These are phyloP conservation scores for Odonthalia washingtoniensis DNA, from an alignment of 31 red algal species.

Conservation along the genomic window DNA sequence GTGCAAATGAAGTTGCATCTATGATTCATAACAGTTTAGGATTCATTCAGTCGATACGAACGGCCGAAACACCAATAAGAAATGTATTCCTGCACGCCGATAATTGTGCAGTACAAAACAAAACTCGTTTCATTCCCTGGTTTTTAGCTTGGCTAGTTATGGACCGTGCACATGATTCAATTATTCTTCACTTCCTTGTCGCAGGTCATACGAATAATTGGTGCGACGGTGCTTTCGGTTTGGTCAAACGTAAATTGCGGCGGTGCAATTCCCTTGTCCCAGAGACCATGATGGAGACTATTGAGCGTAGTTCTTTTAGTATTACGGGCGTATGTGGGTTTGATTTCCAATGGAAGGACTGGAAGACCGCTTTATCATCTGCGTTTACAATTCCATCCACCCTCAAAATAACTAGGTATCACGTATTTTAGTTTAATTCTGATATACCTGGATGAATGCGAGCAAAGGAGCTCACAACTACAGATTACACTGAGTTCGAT, in stretches of 20 bases:
- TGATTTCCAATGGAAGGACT: too few species aligned
- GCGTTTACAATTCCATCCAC: not conserved
- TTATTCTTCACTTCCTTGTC: constrained; percentile 16
- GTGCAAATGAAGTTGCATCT: too few species aligned
- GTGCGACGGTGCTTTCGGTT: constrained; percentile 4
- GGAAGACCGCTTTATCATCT: too few species aligned
- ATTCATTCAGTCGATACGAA: too few species aligned
- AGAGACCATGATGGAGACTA: constrained; percentile 28
- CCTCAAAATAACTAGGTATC: constrained; percentile 14
- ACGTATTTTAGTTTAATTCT: too few species aligned
- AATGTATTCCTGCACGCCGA: too few species aligned
- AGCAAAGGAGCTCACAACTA: too few species aligned
- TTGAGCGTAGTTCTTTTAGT: constrained; percentile 3
- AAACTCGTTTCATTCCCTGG: constrained; percentile 13
- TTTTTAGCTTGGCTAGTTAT: constrained; percentile 6
- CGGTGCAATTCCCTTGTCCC: not conserved
- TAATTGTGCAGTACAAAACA: constrained; percentile 35
- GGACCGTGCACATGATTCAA: not conserved
- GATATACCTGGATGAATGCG: too few species aligned
- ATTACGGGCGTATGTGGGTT: not conserved
- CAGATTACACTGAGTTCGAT: too few species aligned
- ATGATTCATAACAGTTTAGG: too few species aligned
- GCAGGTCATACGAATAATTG: constrained; percentile 42
- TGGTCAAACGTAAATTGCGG: constrained; percentile 1
- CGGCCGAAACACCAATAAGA: too few species aligned